Percentiles rank a stretch among this genome's conserved stretches.
Evolutionary conservation across 2,329 filamentous ascomycete genomes (phyloP).

Genomic region (Tolypocladium guangdongense): DNA sequence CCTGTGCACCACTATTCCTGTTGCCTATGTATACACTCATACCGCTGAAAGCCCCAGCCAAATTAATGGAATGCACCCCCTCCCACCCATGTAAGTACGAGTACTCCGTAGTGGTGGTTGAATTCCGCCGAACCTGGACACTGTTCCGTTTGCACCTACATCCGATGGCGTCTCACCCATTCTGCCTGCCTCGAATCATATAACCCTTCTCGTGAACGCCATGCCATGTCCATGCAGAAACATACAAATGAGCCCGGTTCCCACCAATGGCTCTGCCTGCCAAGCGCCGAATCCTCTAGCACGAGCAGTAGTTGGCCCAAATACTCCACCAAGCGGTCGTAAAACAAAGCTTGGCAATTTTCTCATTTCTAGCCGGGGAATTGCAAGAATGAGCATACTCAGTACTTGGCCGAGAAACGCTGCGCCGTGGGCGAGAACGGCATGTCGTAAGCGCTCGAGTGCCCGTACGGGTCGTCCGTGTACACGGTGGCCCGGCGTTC

Average conservation of each 20-base stretch:
- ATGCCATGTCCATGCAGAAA: slow-evolving; percentile 9
- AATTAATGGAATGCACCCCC: not conserved
- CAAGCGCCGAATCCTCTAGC: not conserved
- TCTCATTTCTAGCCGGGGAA: not conserved
- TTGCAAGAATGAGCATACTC: slow-evolving; percentile 6
- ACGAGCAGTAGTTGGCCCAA: not conserved
- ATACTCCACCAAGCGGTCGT: not conserved
- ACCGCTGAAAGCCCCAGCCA: not conserved
- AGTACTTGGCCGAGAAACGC: slow-evolving; percentile 37
- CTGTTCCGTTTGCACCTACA: not conserved
- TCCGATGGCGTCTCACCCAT: not conserved
- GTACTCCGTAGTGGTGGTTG: not conserved
- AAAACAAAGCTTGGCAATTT: not conserved
- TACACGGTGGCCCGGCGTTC: slow-evolving; percentile 66
- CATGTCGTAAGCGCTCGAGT: slow-evolving; percentile 42
- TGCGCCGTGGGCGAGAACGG: slow-evolving; percentile 34
- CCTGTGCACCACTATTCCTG: not conserved
- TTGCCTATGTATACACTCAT: not conserved
- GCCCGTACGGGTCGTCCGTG: slow-evolving; percentile 53
- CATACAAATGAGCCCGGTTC: not conserved
- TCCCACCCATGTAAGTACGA: not conserved
- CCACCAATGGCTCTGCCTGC: not conserved
- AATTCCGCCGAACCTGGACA: not conserved
- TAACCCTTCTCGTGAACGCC: slow-evolving; percentile 9
- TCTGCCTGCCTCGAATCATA: not conserved